Conservation (phyloP, 164 flowering plant genomes). For the Umbellularia californica region DNA sequence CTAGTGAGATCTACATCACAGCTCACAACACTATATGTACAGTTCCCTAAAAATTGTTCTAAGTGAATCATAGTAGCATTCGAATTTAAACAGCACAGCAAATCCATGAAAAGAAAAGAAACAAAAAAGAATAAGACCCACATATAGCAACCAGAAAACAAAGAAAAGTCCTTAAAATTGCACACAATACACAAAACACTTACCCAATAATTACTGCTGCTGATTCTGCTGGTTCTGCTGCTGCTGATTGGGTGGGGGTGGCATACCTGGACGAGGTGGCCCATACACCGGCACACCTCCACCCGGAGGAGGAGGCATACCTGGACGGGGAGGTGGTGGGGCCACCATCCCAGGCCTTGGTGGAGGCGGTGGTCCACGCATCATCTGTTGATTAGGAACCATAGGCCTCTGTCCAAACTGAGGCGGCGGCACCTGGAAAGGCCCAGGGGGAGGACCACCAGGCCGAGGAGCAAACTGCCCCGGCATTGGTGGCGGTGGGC, state of each 20-base stretch:
- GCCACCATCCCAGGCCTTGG: conserved; percentile 47
- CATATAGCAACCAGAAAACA: background rate
- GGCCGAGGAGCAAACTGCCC: conserved; percentile 49
- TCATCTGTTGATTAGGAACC: conserved; percentile 53
- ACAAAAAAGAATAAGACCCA: background rate
- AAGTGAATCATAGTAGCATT: background rate
- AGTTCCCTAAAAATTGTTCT: background rate
- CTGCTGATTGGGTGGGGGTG: conserved; percentile 52
- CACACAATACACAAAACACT: background rate
- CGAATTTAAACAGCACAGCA: background rate
- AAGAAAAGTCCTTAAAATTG: background rate
- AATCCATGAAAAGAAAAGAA: background rate
- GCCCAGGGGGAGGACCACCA: conserved; percentile 40
- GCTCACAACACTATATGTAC: too few species aligned
- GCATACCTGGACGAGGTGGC: conserved; percentile 84
- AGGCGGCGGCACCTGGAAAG: conserved; percentile 25
- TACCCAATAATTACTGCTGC: conserved; percentile 24
- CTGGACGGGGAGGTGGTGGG: conserved; percentile 54
- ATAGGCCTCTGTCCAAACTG: conserved; percentile 33
- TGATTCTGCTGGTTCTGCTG: conserved; percentile 40
- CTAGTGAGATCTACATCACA: too few species aligned
- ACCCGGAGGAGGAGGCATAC: conserved; percentile 87
- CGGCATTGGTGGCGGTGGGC: conserved; percentile 43
- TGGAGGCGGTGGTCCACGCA: conserved; percentile 45
- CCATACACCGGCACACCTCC: conserved; percentile 51